These are phyloP conservation scores for Penicillium sp. DNA, from an alignment of 2,329 filamentous ascomycete genomes.

Conservation along the genomic window DNA sequence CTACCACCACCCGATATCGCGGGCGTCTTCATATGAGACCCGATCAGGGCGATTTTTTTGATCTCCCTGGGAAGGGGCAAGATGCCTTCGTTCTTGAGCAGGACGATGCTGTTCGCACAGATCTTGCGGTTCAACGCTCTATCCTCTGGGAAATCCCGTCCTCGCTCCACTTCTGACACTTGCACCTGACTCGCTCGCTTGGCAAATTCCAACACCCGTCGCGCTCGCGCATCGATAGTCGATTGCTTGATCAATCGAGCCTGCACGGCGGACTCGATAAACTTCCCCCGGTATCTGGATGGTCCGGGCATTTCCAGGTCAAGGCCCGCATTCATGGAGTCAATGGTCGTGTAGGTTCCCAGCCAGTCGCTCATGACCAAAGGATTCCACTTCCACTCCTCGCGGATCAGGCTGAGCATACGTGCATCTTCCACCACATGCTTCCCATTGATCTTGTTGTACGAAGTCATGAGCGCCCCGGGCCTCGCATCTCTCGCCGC, in stretches of 20 bases:
- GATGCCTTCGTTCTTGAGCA: conserved; percentile 21
- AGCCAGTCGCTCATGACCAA: conserved; percentile 36
- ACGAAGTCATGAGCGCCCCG: conserved; percentile 53
- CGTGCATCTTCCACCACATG: conserved; percentile 30
- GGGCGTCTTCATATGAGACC: conserved; percentile 34
- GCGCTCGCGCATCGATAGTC: conserved; percentile 29
- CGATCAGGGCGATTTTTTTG: conserved; percentile 26
- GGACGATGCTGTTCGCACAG: conserved; percentile 19
- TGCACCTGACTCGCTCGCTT: conserved; percentile 19
- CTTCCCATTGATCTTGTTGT: conserved; percentile 51
- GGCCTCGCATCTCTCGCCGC: conserved; percentile 51
- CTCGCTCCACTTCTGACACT: conserved; percentile 12
- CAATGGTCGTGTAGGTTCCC: conserved; percentile 22
- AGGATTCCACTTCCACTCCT: conserved; percentile 35
- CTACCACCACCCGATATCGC: conserved; percentile 36
- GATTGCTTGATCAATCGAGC: conserved; percentile 28
- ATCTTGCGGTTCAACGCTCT: conserved; percentile 17
- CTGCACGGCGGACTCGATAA: conserved; percentile 25
- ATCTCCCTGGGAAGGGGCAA: conserved; percentile 21
- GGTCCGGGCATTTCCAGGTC: conserved; percentile 30
- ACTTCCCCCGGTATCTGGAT: conserved; percentile 34
- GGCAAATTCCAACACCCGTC: conserved; percentile 34
- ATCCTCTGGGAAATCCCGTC: conserved; percentile 17
- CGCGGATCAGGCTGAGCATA: conserved; percentile 31
- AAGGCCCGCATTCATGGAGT: conserved; percentile 23